Conservation (phyloP, 169 alveolate species). For the Cryptosporidium ryanae region DNA sequence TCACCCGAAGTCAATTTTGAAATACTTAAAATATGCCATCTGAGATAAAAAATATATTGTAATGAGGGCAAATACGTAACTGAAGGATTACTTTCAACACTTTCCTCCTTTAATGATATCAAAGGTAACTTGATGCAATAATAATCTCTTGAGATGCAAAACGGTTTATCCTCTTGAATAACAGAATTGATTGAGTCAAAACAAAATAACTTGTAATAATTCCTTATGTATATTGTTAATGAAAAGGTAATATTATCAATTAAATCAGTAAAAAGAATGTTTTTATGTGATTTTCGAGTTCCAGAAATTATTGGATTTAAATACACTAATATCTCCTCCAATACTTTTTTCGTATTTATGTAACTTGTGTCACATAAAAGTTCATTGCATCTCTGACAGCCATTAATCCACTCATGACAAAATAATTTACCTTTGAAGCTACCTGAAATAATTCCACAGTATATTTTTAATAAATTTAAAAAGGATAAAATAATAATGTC, state of each 20-base stretch:
- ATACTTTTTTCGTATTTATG: too few species aligned
- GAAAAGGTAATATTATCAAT: constrained; percentile 9
- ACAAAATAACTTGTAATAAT: not conserved
- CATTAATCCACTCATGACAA: constrained; percentile 13
- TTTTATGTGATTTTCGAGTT: not conserved
- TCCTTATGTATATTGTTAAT: constrained; percentile 13
- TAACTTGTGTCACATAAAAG: too few species aligned
- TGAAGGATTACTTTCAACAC: not conserved
- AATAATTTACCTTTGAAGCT: not conserved
- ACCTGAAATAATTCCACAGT: constrained; percentile 2
- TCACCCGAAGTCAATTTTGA: not conserved
- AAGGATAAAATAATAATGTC: constrained; percentile 36
- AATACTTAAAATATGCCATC: constrained; percentile 40
- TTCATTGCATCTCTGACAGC: not conserved
- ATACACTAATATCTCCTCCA: too few species aligned
- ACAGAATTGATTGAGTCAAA: not conserved
- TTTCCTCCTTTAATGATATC: not conserved
- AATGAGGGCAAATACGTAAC: constrained; percentile 59
- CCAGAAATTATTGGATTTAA: not conserved
- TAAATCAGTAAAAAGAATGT: not conserved
- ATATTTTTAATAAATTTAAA: constrained; percentile 19
- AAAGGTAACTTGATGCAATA: constrained; percentile 26
- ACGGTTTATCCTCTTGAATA: not conserved
- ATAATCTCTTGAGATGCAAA: constrained; percentile 17
- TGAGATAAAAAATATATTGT: constrained; percentile 27